Evolutionary conservation across 768 basidiomycete genomes (phyloP), one percentile per base, ranked within the genome.

Genomic region (Mycena epipterygia): DNA sequence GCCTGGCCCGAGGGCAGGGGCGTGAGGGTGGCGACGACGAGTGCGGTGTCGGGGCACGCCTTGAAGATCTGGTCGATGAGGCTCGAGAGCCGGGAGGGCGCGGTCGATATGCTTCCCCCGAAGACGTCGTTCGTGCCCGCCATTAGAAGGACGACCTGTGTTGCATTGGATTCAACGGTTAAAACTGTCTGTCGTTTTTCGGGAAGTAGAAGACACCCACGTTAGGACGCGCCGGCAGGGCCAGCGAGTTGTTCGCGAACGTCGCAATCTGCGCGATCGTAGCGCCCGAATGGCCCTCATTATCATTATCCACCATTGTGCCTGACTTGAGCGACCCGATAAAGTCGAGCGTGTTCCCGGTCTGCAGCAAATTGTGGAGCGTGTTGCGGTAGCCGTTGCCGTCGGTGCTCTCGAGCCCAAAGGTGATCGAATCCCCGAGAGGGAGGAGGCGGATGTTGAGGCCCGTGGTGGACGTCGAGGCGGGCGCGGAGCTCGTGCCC

Each of bases 301-400:
- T 74, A 14, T 71, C 46, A 23, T 74, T 74, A 56, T 74, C 73
- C 30, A 30, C 51, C 73, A 74, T 74, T 21, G 65, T 74, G 5
- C 73, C 73, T 2, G 66, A 46, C 16, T 67, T 56, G 33, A 72
- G 29, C 8, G 70, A 71, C 11, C 73, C 73, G n/a, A 74, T 72
- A 27, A 71, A 74, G 29, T 74, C 70, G 23, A 72, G 39, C 5
- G 73, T 71, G 32, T 74, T 72, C 13, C 70, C 70, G 17, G 73
- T 23, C 57, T 55, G 59, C 23, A 74, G 35, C 4, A 68, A 32
- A 27, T 71, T 25, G 32, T 71, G 61, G 2, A 74, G 62, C 9
- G 60, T 35, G 23, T 35, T 27, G 13, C 73, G 65, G 48, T 74
- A 74, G 25, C 73, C 73, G 27, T 74, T 74, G 2, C 73, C 73